A percentile compares a stretch with the other conserved stretches of the same genome.
Evolutionary conservation across 257 asterid genomes (phyloP).

Genomic region (Solanum sejunctum): DNA sequence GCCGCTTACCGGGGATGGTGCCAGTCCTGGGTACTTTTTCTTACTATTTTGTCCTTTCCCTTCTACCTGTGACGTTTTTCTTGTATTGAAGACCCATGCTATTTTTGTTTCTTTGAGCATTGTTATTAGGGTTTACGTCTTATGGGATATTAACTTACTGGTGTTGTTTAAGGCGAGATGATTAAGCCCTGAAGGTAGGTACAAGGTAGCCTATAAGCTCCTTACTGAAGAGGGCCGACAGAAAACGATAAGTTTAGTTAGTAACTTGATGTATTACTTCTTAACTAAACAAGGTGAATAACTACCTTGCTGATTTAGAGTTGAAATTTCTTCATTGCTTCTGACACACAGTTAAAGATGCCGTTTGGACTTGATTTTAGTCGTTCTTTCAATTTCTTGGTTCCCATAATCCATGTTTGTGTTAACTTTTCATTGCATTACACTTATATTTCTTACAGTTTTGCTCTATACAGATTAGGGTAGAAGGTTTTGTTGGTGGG

Average conservation of each 20-base stretch:
- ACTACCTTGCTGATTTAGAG: background rate
- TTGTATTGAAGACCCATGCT: background rate
- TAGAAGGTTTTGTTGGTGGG: background rate
- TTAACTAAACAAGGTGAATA: background rate
- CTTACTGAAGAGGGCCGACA: background rate
- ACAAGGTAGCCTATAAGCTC: background rate
- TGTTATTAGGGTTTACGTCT: background rate
- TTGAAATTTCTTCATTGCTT: background rate
- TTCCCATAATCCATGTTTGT: background rate
- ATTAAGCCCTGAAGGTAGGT: background rate
- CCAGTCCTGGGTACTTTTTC: constrained; percentile 41
- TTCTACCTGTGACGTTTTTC: background rate
- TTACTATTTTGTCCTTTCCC: background rate
- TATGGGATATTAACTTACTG: background rate
- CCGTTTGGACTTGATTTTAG: background rate
- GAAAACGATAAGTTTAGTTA: background rate
- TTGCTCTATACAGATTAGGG: background rate
- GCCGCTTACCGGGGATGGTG: constrained; percentile 35
- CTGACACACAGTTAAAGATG: background rate
- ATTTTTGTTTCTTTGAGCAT: background rate
- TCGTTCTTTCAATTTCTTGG: background rate
- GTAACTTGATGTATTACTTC: background rate
- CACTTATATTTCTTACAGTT: background rate
- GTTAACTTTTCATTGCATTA: background rate
- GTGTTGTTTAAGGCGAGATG: background rate